A percentile compares a stretch with the other conserved stretches of the same genome.
phyloP scores from a whole-genome alignment of 169 alveolate species.

The Theileria orientalis region DNA sequence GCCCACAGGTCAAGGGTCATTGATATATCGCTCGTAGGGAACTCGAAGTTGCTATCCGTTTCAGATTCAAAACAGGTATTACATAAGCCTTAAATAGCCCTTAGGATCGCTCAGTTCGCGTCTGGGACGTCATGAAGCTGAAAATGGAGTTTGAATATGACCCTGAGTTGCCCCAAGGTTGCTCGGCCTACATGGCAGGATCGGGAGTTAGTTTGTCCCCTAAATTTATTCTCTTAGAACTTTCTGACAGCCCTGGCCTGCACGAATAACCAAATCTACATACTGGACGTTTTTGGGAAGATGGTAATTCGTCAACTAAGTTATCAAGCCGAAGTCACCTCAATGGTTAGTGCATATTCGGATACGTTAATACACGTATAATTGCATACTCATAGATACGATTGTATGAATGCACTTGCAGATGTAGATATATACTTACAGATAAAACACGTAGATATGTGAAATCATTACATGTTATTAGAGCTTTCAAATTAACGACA shows the following conservation, averaged over 20 bases:
- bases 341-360: slow-evolving; percentile 23
- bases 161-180: slow-evolving; percentile 54
- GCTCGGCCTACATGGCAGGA: slow-evolving; percentile 26
- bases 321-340: slow-evolving; percentile 17
- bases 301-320: slow-evolving; percentile 30
- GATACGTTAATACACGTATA: neutral
- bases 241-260: slow-evolving; percentile 58
- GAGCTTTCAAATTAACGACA: slow-evolving; percentile 60
- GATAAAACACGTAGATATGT: neutral
- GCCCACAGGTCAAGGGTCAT: slow-evolving; percentile 55
- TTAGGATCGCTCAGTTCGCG: slow-evolving; percentile 39
- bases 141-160: slow-evolving; percentile 27
- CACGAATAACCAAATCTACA: slow-evolving; percentile 44
- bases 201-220: slow-evolving; percentile 19
- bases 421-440: too few species aligned
- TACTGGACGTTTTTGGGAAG: slow-evolving; percentile 51
- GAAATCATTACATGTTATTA: neutral
- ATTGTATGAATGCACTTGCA: too few species aligned
- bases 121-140: slow-evolving; percentile 40
- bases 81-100: neutral
- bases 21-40: slow-evolving; percentile 30
- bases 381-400: too few species aligned
- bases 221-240: neutral
- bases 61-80: slow-evolving; percentile 44
- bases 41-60: slow-evolving; percentile 32